A percentile compares a stretch with the other conserved stretches of the same genome.
Conservation (phyloP, 2,329 filamentous ascomycete genomes). For the Diaporthe vaccinii region DNA sequence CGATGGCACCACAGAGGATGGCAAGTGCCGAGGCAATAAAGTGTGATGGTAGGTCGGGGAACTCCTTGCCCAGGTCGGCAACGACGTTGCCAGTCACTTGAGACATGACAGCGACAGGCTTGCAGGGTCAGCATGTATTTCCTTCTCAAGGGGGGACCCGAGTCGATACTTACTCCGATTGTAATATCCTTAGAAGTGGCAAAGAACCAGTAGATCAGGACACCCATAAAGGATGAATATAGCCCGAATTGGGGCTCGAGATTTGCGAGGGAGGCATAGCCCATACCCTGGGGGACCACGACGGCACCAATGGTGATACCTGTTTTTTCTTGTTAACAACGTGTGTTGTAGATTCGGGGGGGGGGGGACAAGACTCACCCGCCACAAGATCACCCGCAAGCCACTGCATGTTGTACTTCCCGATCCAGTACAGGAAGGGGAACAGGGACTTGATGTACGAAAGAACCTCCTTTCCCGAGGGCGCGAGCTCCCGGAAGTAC, state of each 20-base stretch:
- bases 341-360: slow-evolving; percentile 32
- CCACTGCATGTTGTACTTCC: slow-evolving; percentile 91
- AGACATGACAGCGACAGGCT: slow-evolving; percentile 96
- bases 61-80: slow-evolving; percentile 66
- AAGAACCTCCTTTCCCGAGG: slow-evolving; percentile 65
- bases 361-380: slow-evolving; percentile 64
- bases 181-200: slow-evolving; percentile 99
- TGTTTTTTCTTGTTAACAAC: slow-evolving; percentile 42
- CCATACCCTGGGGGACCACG: slow-evolving; percentile 97
- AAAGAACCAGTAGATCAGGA: slow-evolving; percentile 96
- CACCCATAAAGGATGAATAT: slow-evolving; percentile 96
- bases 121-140: slow-evolving; percentile 41
- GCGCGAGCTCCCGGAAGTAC: slow-evolving; percentile 76
- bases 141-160: slow-evolving; percentile 7
- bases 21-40: slow-evolving; percentile 84
- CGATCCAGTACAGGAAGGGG: slow-evolving; percentile 91
- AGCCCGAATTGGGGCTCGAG: slow-evolving; percentile 87
- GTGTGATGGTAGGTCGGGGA: slow-evolving; percentile 72
- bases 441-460: slow-evolving; percentile 81
- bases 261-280: slow-evolving; percentile 87
- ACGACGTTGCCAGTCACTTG: slow-evolving; percentile 90
- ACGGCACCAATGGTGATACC: slow-evolving; percentile 70
- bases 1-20: slow-evolving; percentile 82
- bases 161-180: slow-evolving; percentile 77
- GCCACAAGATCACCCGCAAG: slow-evolving; percentile 89